phyloP scores from a whole-genome alignment of 2,329 filamentous ascomycete genomes.

The Lecanoromycetidae sp. region DNA sequence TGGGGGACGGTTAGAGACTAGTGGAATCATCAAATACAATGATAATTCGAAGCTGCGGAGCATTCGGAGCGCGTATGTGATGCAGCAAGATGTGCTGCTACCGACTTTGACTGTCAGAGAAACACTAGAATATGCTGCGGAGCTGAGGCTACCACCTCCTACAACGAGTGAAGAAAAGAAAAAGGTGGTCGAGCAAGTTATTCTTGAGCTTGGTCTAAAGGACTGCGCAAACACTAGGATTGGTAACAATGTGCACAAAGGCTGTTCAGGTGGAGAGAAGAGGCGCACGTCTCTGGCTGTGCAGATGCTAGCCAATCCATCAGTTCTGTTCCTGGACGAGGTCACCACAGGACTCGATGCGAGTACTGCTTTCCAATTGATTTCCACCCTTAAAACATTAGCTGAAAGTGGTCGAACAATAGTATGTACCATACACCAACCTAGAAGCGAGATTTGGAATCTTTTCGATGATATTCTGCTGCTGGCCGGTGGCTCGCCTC shows the following conservation, averaged over 20 bases:
- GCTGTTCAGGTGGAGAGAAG: conserved; percentile 70
- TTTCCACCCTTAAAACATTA: conserved; percentile 56
- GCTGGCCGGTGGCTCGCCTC: conserved; percentile 52
- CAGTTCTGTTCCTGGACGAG: conserved; percentile 65
- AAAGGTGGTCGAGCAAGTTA: conserved; percentile 61
- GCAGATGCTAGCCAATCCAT: conserved; percentile 67
- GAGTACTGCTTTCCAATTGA: conserved; percentile 61
- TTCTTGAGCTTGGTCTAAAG: conserved; percentile 61
- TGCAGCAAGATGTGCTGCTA: conserved; percentile 60
- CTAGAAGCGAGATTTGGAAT: conserved; percentile 67
- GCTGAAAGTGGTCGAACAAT: conserved; percentile 58
- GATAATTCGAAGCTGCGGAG: conserved; percentile 33
- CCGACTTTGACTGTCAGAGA: conserved; percentile 65
- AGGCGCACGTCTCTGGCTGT: conserved; percentile 64
- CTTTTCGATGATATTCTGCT: conserved; percentile 63
- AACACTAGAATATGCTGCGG: conserved; percentile 60
- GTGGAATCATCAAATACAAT: conserved; percentile 31
- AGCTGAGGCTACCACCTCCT: conserved; percentile 54
- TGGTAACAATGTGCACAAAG: conserved; percentile 57
- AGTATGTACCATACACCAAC: conserved; percentile 65
- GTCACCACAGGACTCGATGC: conserved; percentile 69
- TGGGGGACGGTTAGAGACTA: conserved; percentile 38
- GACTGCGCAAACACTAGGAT: conserved; percentile 66
- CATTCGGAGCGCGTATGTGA: conserved; percentile 56
- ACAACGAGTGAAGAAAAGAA: conserved; percentile 47